These are phyloP conservation scores for Mucor irregularis DNA, from an alignment of 371 early-diverging fungal species.

Conservation along the genomic window DNA sequence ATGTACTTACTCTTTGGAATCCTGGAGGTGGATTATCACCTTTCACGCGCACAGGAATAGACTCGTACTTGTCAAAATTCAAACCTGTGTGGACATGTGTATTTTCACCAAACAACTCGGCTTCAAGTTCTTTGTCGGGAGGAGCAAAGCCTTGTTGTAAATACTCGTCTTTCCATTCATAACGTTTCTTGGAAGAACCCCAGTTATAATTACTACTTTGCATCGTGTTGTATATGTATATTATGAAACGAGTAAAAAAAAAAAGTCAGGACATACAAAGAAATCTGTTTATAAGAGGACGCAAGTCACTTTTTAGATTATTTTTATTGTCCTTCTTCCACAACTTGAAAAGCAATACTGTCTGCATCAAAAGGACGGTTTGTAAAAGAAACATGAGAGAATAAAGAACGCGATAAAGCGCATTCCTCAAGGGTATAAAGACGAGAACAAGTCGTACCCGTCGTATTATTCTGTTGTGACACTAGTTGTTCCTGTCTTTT, in stretches of 20 bases:
- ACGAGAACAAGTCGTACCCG: slow-evolving; percentile 19
- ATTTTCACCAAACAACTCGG: slow-evolving; percentile 55
- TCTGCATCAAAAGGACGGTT: slow-evolving; percentile 15
- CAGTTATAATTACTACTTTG: slow-evolving; percentile 47
- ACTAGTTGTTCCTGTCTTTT: no score
- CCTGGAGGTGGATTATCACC: slow-evolving; percentile 51
- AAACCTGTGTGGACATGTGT: slow-evolving; percentile 45
- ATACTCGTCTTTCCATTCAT: slow-evolving; percentile 48
- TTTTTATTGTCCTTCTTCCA: no score
- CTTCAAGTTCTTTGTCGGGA: slow-evolving; percentile 45
- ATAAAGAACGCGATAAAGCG: no score
- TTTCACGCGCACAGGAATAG: slow-evolving; percentile 51
- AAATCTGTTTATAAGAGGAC: no score
- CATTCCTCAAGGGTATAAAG: slow-evolving; percentile 18
- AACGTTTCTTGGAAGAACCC: slow-evolving; percentile 41
- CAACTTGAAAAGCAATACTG: slow-evolving; percentile 12
- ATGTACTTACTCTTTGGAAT: slow-evolving; percentile 30
- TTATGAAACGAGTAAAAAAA: background rate
- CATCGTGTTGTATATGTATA: background rate
- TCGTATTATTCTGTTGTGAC: no score
- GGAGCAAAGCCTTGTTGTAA: slow-evolving; percentile 33
- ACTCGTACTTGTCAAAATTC: slow-evolving; percentile 59
- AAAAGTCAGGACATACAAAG: no score
- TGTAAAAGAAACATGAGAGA: no score
- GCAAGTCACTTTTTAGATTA: no score